Conservation (phyloP, 179 eudicot species). For the Heliamphora pulchella region DNA sequence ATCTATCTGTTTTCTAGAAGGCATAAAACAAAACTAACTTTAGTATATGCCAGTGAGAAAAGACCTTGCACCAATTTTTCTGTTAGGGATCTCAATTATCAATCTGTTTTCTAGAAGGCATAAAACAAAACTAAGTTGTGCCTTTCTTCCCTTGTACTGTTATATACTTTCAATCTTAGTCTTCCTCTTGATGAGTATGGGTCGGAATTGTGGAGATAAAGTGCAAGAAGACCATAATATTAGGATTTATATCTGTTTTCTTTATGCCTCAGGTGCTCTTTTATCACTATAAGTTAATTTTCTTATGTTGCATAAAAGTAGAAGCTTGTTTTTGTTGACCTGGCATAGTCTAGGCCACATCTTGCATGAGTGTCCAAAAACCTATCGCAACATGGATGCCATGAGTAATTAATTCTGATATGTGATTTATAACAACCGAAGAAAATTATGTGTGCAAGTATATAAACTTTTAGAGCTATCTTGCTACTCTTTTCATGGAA, state of each 20-base stretch:
- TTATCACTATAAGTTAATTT: neutral
- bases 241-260: no score
- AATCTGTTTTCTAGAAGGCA: neutral
- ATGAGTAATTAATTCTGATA: neutral
- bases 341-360: neutral
- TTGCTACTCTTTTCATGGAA: slow-evolving; percentile 2
- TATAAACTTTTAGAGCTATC: neutral
- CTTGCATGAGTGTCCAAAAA: neutral
- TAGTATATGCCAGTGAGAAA: neutral
- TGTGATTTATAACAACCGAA: neutral
- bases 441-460: neutral
- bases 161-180: neutral
- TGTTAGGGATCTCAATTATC: neutral
- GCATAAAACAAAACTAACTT: neutral
- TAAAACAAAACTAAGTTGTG: neutral
- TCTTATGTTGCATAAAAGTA: neutral
- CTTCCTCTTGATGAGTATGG: neutral
- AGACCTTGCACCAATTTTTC: neutral
- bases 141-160: neutral
- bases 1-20: neutral
- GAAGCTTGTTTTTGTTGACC: neutral
- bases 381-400: neutral
- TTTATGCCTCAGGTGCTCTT: neutral
- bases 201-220: no score
- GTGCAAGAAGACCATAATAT: no score